Percentiles rank a stretch among this genome's conserved stretches.
These are phyloP conservation scores for Conringia planisiliqua DNA, from an alignment of 345 rosid species.

Conservation along the genomic window DNA sequence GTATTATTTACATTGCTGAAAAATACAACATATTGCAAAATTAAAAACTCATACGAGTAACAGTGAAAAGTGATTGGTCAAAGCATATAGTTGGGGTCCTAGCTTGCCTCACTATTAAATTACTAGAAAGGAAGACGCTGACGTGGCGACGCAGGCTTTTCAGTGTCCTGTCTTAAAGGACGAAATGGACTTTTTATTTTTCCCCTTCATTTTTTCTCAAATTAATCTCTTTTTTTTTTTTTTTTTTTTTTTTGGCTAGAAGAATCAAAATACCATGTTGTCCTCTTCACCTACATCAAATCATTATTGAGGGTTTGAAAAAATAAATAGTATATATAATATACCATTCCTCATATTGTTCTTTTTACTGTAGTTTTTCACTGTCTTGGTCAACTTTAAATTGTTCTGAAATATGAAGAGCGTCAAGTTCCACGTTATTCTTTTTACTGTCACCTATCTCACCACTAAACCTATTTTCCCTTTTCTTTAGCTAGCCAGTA, in stretches of 20 bases:
- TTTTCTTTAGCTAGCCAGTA: background rate
- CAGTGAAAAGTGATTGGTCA: slow-evolving; percentile 17
- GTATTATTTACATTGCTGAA: background rate
- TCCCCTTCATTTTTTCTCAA: background rate
- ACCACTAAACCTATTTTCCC: background rate
- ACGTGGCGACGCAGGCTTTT: slow-evolving; percentile 37
- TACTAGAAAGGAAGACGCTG: slow-evolving; percentile 10
- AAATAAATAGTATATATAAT: too few species aligned
- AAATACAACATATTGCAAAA: background rate
- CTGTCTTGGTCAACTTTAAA: background rate
- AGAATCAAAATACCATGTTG: slow-evolving; percentile 10
- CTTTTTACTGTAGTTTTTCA: background rate
- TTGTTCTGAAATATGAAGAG: background rate
- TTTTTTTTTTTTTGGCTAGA: background rate
- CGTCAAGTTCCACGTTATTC: background rate
- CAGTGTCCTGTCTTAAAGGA: slow-evolving; percentile 36
- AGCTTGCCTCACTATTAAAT: slow-evolving; percentile 22
- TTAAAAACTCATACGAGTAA: background rate
- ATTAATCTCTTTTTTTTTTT: background rate
- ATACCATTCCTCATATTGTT: background rate
- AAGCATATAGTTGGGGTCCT: slow-evolving; percentile 10
- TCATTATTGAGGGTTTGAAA: too few species aligned
- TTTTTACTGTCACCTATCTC: background rate
- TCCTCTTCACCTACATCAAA: too few species aligned
- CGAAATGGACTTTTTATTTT: slow-evolving; percentile 24